Percentiles rank a stretch among this genome's conserved stretches.
Evolutionary conservation across 495 filamentous ascomycete species (phyloP).

Genomic region (Bacidia rubella): DNA sequence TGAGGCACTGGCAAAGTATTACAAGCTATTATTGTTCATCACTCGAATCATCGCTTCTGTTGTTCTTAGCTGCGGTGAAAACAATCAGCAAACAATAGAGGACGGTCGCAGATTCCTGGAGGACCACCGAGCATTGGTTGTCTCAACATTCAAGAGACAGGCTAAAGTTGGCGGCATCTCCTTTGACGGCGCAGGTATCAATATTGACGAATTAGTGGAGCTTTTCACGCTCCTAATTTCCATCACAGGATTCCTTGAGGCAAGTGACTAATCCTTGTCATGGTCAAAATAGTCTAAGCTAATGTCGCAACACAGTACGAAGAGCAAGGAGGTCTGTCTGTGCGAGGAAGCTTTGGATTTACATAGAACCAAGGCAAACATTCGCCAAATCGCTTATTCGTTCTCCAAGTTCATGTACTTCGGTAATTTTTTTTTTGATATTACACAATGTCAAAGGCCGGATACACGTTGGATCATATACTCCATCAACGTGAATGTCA

Average conservation of each 20-base stretch:
- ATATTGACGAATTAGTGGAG: constrained; percentile 43
- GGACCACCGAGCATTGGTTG: constrained; percentile 65
- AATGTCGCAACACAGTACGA: neutral
- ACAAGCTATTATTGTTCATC: constrained; percentile 65
- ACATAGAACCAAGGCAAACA: neutral
- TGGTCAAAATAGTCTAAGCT: no score
- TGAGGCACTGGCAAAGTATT: constrained; percentile 64
- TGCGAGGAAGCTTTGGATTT: neutral
- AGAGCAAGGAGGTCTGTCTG: neutral
- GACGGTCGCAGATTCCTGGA: constrained; percentile 63
- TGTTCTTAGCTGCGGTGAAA: constrained; percentile 61
- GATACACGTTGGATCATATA: no score
- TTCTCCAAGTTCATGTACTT: no score
- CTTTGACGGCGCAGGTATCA: constrained; percentile 23
- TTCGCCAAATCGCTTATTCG: no score
- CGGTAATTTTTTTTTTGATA: no score
- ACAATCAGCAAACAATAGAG: constrained; percentile 62
- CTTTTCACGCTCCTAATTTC: constrained; percentile 45
- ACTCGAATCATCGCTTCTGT: constrained; percentile 68
- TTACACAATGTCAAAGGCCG: no score
- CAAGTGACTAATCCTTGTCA: no score
- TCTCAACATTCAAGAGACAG: constrained; percentile 83
- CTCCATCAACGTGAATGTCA: no score
- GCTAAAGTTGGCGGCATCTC: constrained; percentile 55
- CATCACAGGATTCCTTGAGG: constrained; percentile 48